A percentile compares a stretch with the other conserved stretches of the same genome.
Evolutionary conservation across 108 stramenopile species (phyloP).

Genomic region (Tribonema minus): DNA sequence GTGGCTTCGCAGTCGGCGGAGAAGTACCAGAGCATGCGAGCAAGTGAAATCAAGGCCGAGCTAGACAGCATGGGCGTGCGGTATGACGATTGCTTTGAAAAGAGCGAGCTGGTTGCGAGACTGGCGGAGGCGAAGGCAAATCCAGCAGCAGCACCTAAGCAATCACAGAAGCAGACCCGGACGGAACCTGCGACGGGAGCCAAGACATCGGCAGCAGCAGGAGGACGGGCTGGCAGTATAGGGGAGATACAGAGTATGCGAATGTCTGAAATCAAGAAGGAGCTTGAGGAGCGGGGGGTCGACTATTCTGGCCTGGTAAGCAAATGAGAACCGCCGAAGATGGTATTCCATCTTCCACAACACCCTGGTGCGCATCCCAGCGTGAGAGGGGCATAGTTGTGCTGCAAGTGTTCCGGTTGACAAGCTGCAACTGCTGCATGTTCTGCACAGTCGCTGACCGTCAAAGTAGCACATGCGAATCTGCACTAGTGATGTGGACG

Average conservation of each 20-base stretch:
- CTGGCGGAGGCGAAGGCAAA: constrained; percentile 18
- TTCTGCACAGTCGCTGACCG: too few species aligned
- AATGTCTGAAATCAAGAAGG: constrained; percentile 1
- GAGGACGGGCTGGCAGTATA: neutral
- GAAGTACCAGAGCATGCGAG: constrained; percentile 7
- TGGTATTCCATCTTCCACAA: too few species aligned
- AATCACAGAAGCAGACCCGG: neutral
- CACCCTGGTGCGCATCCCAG: too few species aligned
- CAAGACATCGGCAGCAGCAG: neutral
- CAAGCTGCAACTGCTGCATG: too few species aligned
- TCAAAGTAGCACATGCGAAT: too few species aligned
- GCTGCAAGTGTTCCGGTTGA: too few species aligned
- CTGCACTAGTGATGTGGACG: too few species aligned
- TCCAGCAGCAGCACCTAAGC: neutral
- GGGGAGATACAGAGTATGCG: constrained; percentile 9
- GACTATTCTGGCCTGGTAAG: constrained; percentile 7
- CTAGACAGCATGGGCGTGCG: constrained; percentile 18
- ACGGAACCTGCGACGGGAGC: neutral
- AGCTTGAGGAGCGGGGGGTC: constrained; percentile 30
- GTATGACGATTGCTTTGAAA: constrained; percentile 4
- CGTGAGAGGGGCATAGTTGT: too few species aligned
- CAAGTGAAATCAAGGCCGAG: constrained; percentile 18
- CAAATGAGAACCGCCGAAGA: too few species aligned
- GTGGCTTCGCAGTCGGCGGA: too few species aligned
- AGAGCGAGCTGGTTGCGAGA: constrained; percentile 5